Conservation (phyloP, 176 grass and related monocot species). For the Carex parvula region DNA sequence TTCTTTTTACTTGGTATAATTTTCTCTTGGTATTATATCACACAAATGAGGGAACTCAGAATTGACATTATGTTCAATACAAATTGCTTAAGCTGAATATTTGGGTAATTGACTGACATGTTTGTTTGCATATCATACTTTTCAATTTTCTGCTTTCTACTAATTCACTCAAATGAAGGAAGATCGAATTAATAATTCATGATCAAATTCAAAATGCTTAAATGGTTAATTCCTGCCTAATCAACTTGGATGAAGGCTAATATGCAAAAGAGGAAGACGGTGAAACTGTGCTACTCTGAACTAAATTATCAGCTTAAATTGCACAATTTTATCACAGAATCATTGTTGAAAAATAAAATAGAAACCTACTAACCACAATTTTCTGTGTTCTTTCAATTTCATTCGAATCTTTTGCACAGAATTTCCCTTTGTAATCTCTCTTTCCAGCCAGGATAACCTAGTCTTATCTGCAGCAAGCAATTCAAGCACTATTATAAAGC, state of each 20-base stretch:
- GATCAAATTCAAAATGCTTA: neutral
- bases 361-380: neutral
- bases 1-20: conserved; percentile 29
- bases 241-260: neutral
- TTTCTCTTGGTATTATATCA: neutral
- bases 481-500: conserved; percentile 21
- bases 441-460: conserved; percentile 32
- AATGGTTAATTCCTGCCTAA: neutral
- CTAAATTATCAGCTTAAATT: conserved; percentile 32
- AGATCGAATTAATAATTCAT: neutral
- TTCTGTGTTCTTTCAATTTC: conserved; percentile 9
- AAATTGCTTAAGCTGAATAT: neutral
- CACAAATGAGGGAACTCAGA: neutral
- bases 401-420: conserved; percentile 17
- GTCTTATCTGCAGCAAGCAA: neutral
- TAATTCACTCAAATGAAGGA: neutral
- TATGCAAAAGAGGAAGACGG: neutral
- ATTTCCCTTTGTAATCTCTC: conserved; percentile 42
- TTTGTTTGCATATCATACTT: no score
- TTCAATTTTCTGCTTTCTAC: neutral
- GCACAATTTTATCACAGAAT: neutral
- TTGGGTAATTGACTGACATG: neutral
- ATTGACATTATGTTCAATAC: neutral
- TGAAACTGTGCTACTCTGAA: conserved; percentile 30
- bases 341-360: neutral